Evolutionary conservation across 441 rosid genomes (phyloP), one percentile per base, ranked within the genome.

Genomic region (Melastoma candidum): DNA sequence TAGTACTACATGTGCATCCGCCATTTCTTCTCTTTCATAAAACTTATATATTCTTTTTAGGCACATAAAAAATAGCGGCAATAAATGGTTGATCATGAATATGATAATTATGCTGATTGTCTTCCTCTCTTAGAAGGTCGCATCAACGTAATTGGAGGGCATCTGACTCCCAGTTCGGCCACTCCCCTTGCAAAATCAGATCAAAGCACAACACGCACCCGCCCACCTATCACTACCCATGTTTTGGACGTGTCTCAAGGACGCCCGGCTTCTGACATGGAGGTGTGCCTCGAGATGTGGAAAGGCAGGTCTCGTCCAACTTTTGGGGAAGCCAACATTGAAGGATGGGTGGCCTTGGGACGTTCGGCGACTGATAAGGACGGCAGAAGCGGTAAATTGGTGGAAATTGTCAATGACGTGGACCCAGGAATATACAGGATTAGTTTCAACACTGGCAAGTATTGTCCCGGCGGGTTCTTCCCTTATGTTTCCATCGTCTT

Each of bases 181-280:
- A 54, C 70, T 59, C 55, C 70, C 47, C 54, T 66, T 5, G 72
- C 50, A 11, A 69, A 73, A 68, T 10, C 70, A 12, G 58, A 79
- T 59, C 71, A 71, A 68, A 44, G 61, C 61, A 65, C 70, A 53
- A 63, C 65, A 59, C 78, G 87, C 68, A 74, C 72, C 14, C 83
- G 90, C 17, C 95, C 89, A 13, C 98, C 96, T 7, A 83, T 90
- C 60, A 85, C 96, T 6, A 83, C 96, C 32, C 98, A 90, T 72
- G 84, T 90, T 43, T 75, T 90, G 60, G 96, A 90, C 71, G 83
- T 85, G 64, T 80, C 96, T 29, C 73, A 67, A 47, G 98, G 96
- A 39, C 60, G 72, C 61, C 96, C 96, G 12, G 98, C 87, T 56
- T 71, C 74, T 47, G 98, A 84, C 26, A 57, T 85, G 65, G 93